Conservation (phyloP, 2,329 filamentous ascomycete species). For the Rhynchosporium agropyri region DNA sequence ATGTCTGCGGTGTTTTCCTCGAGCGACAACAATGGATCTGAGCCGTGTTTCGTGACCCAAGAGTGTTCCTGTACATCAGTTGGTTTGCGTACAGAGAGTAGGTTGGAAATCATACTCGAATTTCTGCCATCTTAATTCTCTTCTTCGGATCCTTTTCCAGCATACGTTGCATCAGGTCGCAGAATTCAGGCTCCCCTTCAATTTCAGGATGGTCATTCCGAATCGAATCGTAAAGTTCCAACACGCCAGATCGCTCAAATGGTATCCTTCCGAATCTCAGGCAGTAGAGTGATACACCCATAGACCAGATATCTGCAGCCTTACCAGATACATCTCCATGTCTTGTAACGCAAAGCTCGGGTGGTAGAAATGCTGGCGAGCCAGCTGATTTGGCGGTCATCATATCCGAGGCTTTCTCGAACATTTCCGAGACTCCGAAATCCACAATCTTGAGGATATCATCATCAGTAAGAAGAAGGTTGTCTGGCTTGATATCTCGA, state of each 20-base stretch:
- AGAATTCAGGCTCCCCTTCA: slow-evolving; percentile 66
- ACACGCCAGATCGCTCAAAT: slow-evolving; percentile 75
- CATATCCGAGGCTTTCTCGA: slow-evolving; percentile 86
- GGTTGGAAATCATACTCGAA: slow-evolving; percentile 65
- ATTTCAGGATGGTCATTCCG: slow-evolving; percentile 67
- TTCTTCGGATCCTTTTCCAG: slow-evolving; percentile 84
- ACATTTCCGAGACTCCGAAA: slow-evolving; percentile 99
- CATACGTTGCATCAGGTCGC: slow-evolving; percentile 71
- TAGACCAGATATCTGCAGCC: slow-evolving; percentile 96
- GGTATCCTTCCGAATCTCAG: slow-evolving; percentile 86
- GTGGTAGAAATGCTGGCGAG: slow-evolving; percentile 91
- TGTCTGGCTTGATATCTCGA: slow-evolving; percentile 97
- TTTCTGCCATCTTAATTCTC: slow-evolving; percentile 78
- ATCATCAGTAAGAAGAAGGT: slow-evolving; percentile 85
- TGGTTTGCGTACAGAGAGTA: not conserved
- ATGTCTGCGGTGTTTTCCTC: slow-evolving; percentile 85
- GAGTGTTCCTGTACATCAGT: slow-evolving; percentile 70
- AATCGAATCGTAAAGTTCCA: slow-evolving; percentile 91
- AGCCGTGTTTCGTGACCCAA: slow-evolving; percentile 85
- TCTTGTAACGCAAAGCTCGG: slow-evolving; percentile 84
- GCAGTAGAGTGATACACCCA: slow-evolving; percentile 95
- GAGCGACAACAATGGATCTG: slow-evolving; percentile 74
- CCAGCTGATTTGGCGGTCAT: slow-evolving; percentile 90
- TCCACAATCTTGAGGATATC: slow-evolving; percentile 97
- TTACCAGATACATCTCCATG: slow-evolving; percentile 87